These are phyloP conservation scores for Candida adriatica DNA, from an alignment of 805 yeast species.

Conservation along the genomic window DNA sequence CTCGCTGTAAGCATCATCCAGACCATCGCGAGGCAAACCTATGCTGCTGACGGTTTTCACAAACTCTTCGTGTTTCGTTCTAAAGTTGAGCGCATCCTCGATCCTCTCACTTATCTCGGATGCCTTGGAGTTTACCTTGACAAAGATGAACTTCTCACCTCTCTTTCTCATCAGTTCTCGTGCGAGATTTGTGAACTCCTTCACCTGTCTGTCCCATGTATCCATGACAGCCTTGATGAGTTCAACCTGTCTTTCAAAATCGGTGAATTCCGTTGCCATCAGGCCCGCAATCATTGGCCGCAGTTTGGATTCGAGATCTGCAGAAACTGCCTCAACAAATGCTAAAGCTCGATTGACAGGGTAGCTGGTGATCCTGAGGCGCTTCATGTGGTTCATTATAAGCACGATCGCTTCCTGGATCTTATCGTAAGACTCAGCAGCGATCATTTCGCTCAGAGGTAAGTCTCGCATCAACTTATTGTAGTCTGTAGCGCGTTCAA, in stretches of 20 bases:
- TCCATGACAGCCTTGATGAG: slow-evolving; percentile 31
- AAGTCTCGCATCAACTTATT: slow-evolving; percentile 62
- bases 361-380: slow-evolving; percentile 49
- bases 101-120: slow-evolving; percentile 35
- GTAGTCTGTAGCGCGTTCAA: slow-evolving; percentile 44
- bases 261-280: slow-evolving; percentile 34
- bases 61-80: slow-evolving; percentile 48
- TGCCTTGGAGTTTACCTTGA: slow-evolving; percentile 47
- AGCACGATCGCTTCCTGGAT: slow-evolving; percentile 38
- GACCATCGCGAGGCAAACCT: slow-evolving; percentile 21
- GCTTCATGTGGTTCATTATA: slow-evolving; percentile 58
- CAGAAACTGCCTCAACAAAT: slow-evolving; percentile 58
- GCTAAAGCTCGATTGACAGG: slow-evolving; percentile 59
- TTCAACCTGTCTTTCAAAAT: slow-evolving; percentile 30
- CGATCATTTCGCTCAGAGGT: slow-evolving; percentile 53
- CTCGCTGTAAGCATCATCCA: slow-evolving; percentile 36
- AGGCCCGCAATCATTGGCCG: slow-evolving; percentile 35
- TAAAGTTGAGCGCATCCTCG: slow-evolving; percentile 35
- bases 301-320: slow-evolving; percentile 45
- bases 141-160: slow-evolving; percentile 60
- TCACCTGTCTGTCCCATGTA: slow-evolving; percentile 53
- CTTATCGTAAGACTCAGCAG: slow-evolving; percentile 38
- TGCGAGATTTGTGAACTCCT: slow-evolving; percentile 57
- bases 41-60: slow-evolving; percentile 27
- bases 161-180: slow-evolving; percentile 73